Conservation (phyloP, 179 eudicot genomes). For the Silene coronaria region DNA sequence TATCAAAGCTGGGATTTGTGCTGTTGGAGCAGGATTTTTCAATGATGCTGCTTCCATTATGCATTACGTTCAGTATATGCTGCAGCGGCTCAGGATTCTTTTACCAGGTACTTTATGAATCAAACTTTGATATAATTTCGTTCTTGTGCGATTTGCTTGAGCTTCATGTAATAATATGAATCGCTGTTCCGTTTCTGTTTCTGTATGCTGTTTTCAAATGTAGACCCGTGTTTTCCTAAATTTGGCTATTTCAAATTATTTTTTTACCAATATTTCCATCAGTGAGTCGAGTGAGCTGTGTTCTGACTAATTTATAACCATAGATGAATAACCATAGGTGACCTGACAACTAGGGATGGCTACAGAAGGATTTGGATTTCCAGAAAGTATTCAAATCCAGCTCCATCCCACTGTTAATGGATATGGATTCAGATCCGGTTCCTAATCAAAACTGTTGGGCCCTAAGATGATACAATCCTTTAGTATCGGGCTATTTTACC, state of each 20-base stretch:
- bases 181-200: neutral
- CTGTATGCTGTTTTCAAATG: neutral
- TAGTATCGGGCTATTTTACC: too few relatives aligned
- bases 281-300: neutral
- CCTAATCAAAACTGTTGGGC: too few relatives aligned
- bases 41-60: slow-evolving; percentile 63
- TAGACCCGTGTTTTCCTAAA: neutral
- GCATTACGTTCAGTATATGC: slow-evolving; percentile 68
- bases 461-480: too few relatives aligned
- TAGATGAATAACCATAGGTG: slow-evolving; percentile 1
- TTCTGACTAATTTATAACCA: neutral
- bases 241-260: neutral
- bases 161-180: neutral
- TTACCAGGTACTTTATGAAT: slow-evolving; percentile 56
- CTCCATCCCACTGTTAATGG: neutral
- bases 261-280: neutral
- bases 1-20: slow-evolving; percentile 92
- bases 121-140: neutral
- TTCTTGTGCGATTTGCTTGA: neutral
- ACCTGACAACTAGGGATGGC: neutral
- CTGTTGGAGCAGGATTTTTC: slow-evolving; percentile 90
- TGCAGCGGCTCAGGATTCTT: slow-evolving; percentile 87
- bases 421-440: too few relatives aligned
- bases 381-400: neutral
- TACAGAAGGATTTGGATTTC: neutral